Conservation (phyloP, 2,329 filamentous ascomycete species). For the Bipolaris bicolor region DNA sequence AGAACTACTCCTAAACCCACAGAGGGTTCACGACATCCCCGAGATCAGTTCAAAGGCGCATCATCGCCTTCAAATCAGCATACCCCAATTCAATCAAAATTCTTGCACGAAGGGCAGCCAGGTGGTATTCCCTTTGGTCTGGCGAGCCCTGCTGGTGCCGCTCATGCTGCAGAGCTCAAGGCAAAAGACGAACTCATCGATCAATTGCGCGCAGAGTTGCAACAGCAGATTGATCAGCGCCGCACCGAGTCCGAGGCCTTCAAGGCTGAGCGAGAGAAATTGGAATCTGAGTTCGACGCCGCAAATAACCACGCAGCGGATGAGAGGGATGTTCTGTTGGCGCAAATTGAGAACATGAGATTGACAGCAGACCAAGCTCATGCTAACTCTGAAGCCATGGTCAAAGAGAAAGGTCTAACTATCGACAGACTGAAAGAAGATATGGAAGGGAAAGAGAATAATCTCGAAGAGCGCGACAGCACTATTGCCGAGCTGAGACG, state of each 20-base stretch:
- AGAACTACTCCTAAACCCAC: constrained; percentile 27
- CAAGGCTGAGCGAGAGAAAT: constrained; percentile 18
- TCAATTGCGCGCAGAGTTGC: constrained; percentile 28
- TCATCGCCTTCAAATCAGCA: not conserved
- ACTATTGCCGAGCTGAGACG: constrained; percentile 8
- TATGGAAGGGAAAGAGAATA: constrained; percentile 35
- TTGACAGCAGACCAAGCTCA: constrained; percentile 29
- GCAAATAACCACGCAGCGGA: constrained; percentile 24
- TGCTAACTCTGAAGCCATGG: constrained; percentile 26
- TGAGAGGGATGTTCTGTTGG: constrained; percentile 25
- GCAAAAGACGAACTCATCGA: constrained; percentile 39
- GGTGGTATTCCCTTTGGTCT: not conserved
- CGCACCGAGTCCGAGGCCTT: constrained; percentile 15
- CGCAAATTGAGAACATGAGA: constrained; percentile 31
- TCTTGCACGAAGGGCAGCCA: constrained; percentile 1
- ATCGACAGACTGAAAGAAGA: constrained; percentile 45
- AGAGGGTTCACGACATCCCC: constrained; percentile 19
- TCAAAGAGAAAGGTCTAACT: constrained; percentile 36
- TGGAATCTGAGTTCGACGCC: constrained; percentile 26
- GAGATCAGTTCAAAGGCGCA: constrained; percentile 31
- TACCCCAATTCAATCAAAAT: not conserved
- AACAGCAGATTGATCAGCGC: constrained; percentile 24
- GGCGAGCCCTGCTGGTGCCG: not conserved
- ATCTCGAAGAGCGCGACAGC: constrained; percentile 10
- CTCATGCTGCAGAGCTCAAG: constrained; percentile 34